Base-by-base conservation (phyloP, 208 protist genomes). In the Leishmania mexicana region DNA sequence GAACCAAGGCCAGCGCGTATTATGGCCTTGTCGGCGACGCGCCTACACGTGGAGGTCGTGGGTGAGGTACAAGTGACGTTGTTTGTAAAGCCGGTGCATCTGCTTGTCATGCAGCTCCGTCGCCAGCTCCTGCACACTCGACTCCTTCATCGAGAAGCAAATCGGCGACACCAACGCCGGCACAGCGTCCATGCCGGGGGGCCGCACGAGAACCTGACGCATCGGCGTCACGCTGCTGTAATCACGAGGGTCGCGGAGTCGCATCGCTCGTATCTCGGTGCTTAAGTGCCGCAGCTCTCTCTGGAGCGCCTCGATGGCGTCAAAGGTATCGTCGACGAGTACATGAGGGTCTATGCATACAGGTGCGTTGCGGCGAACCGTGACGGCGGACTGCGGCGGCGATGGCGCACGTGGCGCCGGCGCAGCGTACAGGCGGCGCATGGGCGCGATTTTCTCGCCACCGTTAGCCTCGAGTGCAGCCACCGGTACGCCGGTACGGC, bases 261-360 rank as follows among this genome's bases (percentile, higher is more conserved):
- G 40, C 45, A 51, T 73, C 42, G n/a, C 53, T 6, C 51, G 42
- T 6, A 65, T 57, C 13, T 72, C 79, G 8, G 53, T 38, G 58
- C 72, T 21, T n/a, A 67, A 49, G 28, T 35, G 72, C 40, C 64
- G 53, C 31, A 74, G 17, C 77, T 71, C 73, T 38, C 54, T 47
- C 76, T 53, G 76, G 73, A 72, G 68, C 40, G 58, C 11, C 51
- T 84, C 67, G 47, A 79, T 70, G 1, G 73, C 76, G n/a, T 38
- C 79, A 28, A 10, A 19, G 24, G 17, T 17, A 49, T 2, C 19
- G 42, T 86, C 86, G 70, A 79, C 71, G 62, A 86, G 78, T 4
- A 84, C 28, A 10, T 53, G 70, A 3, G 87, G 84, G 28, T 87
- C 78, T 42, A 88, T 85, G n/a, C 75, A 75, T 15, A 90, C 85